A percentile compares a stretch with the other conserved stretches of the same genome.
Conservation (phyloP, 805 yeast species). For the Geotrichum ghanense region DNA sequence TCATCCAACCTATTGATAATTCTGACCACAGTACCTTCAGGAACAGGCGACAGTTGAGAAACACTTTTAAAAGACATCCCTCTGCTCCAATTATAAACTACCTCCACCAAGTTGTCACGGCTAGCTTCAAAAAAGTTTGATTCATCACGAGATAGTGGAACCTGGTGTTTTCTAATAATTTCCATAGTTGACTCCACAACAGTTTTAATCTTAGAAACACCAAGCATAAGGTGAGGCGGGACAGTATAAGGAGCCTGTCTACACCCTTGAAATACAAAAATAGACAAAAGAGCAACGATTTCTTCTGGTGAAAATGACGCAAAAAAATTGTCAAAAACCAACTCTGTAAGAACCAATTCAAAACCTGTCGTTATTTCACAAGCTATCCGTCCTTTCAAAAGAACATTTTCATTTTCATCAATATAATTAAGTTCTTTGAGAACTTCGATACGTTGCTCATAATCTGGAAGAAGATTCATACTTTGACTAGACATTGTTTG, state of each 20-base stretch:
- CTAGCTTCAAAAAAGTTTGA: conserved; percentile 67
- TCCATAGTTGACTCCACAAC: conserved; percentile 49
- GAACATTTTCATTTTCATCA: conserved; percentile 61
- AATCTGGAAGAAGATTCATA: conserved; percentile 82
- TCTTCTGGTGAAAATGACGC: conserved; percentile 94
- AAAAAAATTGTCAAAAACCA: conserved; percentile 80
- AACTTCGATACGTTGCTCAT: conserved; percentile 79
- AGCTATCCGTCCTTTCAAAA: conserved; percentile 81
- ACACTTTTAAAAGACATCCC: conserved; percentile 88
- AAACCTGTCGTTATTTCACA: conserved; percentile 75
- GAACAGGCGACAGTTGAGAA: conserved; percentile 78
- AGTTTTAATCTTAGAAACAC: conserved; percentile 31
- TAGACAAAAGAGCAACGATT: conserved; percentile 86
- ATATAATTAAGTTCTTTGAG: conserved; percentile 70
- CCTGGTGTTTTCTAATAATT: conserved; percentile 59
- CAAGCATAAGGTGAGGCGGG: conserved; percentile 76
- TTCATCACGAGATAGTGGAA: conserved; percentile 69
- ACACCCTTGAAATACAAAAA: conserved; percentile 86
- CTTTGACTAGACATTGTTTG: conserved; percentile 73
- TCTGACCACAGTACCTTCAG: conserved; percentile 94
- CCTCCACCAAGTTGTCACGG: conserved; percentile 84
- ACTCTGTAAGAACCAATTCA: conserved; percentile 81
- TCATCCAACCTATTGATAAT: conserved; percentile 92
- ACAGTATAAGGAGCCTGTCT: conserved; percentile 46
- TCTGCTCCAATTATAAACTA: conserved; percentile 96